Base-by-base conservation (phyloP, 177 flowering plant genomes). In the Tripterygium wilfordii region DNA sequence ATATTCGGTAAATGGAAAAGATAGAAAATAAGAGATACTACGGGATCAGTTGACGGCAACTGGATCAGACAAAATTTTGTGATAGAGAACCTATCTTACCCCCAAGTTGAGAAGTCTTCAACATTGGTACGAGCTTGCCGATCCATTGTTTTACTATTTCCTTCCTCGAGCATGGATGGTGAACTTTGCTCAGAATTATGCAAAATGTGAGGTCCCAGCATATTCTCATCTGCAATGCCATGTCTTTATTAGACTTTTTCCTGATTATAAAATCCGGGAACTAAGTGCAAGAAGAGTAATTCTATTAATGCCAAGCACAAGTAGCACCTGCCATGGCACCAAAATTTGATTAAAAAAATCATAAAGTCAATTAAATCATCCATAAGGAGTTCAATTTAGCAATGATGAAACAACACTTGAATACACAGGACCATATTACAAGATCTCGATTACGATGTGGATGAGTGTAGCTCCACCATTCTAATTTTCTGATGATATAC, bases 161-260 rank as follows among this genome's bases (percentile, higher is more conserved):
- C 55, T 56, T 63, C 79, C 44, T 53, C 54, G 27, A 60, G 52
- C 17, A 36, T 40, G 52, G 49, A 31, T 33, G 62, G 32, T 27
- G 65, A 63, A 49, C 52, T 62, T 63, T 62, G 55, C 22, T 41
- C 42, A 35, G 54, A 48, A 45, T 56, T 38, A 54, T 50, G 41
- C 60, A 39, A 22, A 70, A 35, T 32, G 31, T 63, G 67, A 47
- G 69, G 32, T 35, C 21, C 67, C 74, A 72, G 76, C 58, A 63
- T 55, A 84, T 55, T 75, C 74, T 68, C 67, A 71, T 83, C 98
- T 91, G 96, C 92, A 88, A 70, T 36, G 29, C 49, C 48, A 54
- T 63, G 35, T 56, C 44, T 38, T 63, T 49, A 69, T 83, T 42
- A 77, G 78, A 67, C 35, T 40, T 58, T 52, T 33, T 42, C 43